Percentiles rank a stretch among this genome's conserved stretches.
phyloP scores from a whole-genome alignment of 768 basidiomycete species.

The Collybia mongolica region DNA sequence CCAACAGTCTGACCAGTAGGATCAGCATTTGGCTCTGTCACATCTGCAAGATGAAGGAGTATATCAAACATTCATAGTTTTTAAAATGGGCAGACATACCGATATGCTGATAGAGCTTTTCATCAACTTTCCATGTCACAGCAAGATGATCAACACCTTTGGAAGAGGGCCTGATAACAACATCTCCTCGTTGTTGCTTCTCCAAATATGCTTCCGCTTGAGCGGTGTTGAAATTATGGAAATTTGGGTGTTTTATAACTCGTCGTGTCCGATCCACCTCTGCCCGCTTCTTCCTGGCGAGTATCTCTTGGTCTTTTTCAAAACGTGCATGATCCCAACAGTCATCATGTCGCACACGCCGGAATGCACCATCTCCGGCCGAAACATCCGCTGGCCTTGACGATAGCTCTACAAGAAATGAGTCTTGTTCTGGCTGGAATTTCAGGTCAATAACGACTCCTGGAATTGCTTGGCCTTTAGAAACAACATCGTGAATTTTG shows the following conservation, averaged over 20 bases:
- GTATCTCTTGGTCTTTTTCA: slow-evolving; percentile 68
- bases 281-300: slow-evolving; percentile 81
- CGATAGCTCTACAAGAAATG: slow-evolving; percentile 74
- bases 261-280: slow-evolving; percentile 78
- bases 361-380: slow-evolving; percentile 62
- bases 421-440: slow-evolving; percentile 56
- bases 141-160: slow-evolving; percentile 92
- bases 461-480: slow-evolving; percentile 77
- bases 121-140: slow-evolving; percentile 98
- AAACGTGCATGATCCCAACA: slow-evolving; percentile 65
- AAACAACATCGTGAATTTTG: slow-evolving; percentile 48
- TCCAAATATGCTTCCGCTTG: slow-evolving; percentile 91
- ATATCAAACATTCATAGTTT: neutral
- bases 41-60: slow-evolving; percentile 45
- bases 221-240: slow-evolving; percentile 89
- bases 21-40: slow-evolving; percentile 77
- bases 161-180: slow-evolving; percentile 94
- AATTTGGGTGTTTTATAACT: slow-evolving; percentile 96
- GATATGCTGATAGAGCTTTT: slow-evolving; percentile 94
- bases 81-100: slow-evolving; percentile 48
- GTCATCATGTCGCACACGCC: slow-evolving; percentile 57
- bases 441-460: slow-evolving; percentile 77
- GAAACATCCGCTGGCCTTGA: slow-evolving; percentile 59
- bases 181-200: slow-evolving; percentile 91
- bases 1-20: slow-evolving; percentile 65